Percentiles rank a stretch among this genome's conserved stretches.
These are phyloP conservation scores for Populus tremula DNA, from an alignment of 345 rosid species.

Conservation along the genomic window DNA sequence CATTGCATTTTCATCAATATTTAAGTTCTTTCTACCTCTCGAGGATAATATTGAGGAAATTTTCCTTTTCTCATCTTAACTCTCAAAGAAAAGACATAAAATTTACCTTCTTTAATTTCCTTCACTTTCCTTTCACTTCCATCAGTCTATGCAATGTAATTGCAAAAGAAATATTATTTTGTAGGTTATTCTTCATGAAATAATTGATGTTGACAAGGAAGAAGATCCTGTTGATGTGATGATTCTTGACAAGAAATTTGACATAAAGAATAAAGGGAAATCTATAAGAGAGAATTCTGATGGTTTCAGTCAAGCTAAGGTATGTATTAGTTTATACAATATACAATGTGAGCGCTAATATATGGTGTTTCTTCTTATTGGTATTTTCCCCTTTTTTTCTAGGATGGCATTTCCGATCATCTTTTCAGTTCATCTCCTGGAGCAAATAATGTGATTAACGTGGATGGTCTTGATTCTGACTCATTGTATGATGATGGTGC, in stretches of 20 bases:
- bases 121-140: background rate
- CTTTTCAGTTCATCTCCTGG: constrained; percentile 18
- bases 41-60: background rate
- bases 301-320: constrained; percentile 31
- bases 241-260: constrained; percentile 35
- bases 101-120: background rate
- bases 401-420: constrained; percentile 15
- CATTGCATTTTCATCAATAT: background rate
- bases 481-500: constrained; percentile 29
- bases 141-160: background rate
- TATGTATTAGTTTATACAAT: constrained; percentile 4
- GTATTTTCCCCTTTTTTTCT: background rate
- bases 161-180: constrained; percentile 1
- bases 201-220: constrained; percentile 56
- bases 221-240: constrained; percentile 43
- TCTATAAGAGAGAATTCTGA: constrained; percentile 30
- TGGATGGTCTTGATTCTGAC: constrained; percentile 36
- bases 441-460: constrained; percentile 31
- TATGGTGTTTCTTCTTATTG: background rate
- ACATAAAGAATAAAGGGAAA: constrained; percentile 61
- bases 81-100: background rate
- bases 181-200: constrained; percentile 47
- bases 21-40: background rate
- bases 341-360: background rate
- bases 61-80: background rate